phyloP scores from a whole-genome alignment of 2,329 filamentous ascomycete species.

The Fusarium neocosmosporiellum region DNA sequence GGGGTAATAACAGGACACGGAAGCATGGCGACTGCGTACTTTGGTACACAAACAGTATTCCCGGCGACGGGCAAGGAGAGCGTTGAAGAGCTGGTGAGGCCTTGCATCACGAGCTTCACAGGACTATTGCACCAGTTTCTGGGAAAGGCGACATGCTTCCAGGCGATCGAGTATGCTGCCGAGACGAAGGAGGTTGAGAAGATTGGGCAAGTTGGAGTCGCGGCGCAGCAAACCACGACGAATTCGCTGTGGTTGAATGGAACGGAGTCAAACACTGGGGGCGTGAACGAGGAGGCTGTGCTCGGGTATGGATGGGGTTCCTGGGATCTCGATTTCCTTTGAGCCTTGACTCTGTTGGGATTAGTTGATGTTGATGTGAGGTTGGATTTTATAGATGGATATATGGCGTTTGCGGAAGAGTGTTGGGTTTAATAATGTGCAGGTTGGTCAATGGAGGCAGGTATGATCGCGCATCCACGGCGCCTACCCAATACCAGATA shows the following conservation, averaged over 20 bases:
- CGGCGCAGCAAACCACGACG: conserved; percentile 27
- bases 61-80: conserved; percentile 20
- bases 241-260: conserved; percentile 39
- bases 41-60: conserved; percentile 28
- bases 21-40: conserved; percentile 30
- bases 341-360: background rate
- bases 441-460: background rate
- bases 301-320: conserved; percentile 41
- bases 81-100: conserved; percentile 31
- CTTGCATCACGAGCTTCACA: conserved; percentile 37
- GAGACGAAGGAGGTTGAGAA: conserved; percentile 29
- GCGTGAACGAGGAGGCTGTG: conserved; percentile 33
- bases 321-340: conserved; percentile 44
- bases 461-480: background rate
- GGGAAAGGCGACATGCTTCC: conserved; percentile 48
- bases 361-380: background rate
- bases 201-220: conserved; percentile 8
- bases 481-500: background rate
- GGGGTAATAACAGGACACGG: conserved; percentile 31
- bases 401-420: background rate
- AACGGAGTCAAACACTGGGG: conserved; percentile 15
- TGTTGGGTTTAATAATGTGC: background rate
- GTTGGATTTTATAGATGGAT: background rate
- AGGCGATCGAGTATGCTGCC: conserved; percentile 33
- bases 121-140: conserved; percentile 48